Evolutionary conservation across 1,284 basidiomycete genomes (phyloP), one percentile per base, ranked within the genome.

Genomic region (Microbotryomycetes sp.): DNA sequence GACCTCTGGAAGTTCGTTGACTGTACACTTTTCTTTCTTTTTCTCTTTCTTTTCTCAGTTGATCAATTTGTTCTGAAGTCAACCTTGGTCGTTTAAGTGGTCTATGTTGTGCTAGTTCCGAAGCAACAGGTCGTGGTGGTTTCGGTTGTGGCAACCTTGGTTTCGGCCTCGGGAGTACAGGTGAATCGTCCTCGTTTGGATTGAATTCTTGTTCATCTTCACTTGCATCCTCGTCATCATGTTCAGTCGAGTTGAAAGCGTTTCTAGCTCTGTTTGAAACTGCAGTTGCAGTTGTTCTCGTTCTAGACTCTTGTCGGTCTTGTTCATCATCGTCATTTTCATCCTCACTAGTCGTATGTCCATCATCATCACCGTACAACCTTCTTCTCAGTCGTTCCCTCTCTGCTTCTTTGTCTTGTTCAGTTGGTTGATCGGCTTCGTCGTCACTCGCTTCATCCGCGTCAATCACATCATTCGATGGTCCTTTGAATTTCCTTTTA

Each of bases 311-410:
- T 42, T 19, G 12, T 42, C 19, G 9, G 36, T 19, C 36, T 42
- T 42, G 36, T 12, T 19, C 36, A 19, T 42, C 36, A 42, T 42
- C 36, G 36, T 19, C 36, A 42, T 42, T 19, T 42, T 42, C 36
- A 19, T 42, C 36, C 9, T 42, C 36, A 42, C 19, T 19, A 9
- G 36, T 42, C 19, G 9, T 19, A 19, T 42, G 36, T 42, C 36
- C 36, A 19, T 9, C 36, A 42, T 62, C 65, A 49, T 61, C 62
- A 48, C 56, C 60, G 49, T 57, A 64, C 60, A 65, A 29, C 50
- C 64, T 48, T 32, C 58, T 31, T 50, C 65, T 49, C 49, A 66
- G 16, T 48, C 62, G 47, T 30, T 66, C 62, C 22, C 62, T 60
- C 54, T 66, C 62, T 2, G 48, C 59, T 29, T 66, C 65, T 28